These are phyloP conservation scores for Phascolomyces articulosus DNA, from an alignment of 371 early-diverging fungal species.

Conservation along the genomic window DNA sequence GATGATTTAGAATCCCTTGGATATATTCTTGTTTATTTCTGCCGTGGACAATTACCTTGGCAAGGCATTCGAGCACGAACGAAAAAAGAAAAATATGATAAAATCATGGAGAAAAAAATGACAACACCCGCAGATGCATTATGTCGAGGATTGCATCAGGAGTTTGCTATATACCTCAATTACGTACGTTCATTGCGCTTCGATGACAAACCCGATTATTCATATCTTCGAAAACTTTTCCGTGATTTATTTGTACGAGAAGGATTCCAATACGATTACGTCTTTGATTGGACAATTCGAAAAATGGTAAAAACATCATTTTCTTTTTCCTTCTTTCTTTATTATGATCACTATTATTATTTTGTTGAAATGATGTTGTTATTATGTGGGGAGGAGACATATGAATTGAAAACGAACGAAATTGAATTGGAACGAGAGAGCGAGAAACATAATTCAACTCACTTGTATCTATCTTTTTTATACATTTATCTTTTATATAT, in stretches of 20 bases:
- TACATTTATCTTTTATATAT: not conserved
- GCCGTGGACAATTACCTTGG: constrained; percentile 99
- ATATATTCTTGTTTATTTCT: constrained; percentile 99
- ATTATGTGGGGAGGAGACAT: too few species aligned
- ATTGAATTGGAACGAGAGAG: too few species aligned
- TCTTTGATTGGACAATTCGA: constrained; percentile 95
- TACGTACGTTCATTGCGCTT: constrained; percentile 97
- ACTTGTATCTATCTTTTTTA: constrained; percentile 1
- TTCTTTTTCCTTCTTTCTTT: not conserved
- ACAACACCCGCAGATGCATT: constrained; percentile 94
- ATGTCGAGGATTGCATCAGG: constrained; percentile 95
- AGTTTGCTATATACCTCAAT: constrained; percentile 96
- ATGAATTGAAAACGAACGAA: too few species aligned
- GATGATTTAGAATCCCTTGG: constrained; percentile 99
- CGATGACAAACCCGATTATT: constrained; percentile 99
- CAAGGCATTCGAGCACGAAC: constrained; percentile 98
- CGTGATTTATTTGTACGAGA: constrained; percentile 95
- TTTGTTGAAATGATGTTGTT: too few species aligned
- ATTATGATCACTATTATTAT: not conserved
- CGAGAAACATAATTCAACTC: too few species aligned
- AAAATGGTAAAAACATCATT: constrained; percentile 41
- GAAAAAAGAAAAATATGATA: constrained; percentile 99
- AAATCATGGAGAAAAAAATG: constrained; percentile 99
- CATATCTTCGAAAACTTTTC: constrained; percentile 96
- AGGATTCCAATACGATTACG: constrained; percentile 95